These are phyloP conservation scores for Malus hybrid DNA, from an alignment of 331 rosid genomes.

Conservation along the genomic window DNA sequence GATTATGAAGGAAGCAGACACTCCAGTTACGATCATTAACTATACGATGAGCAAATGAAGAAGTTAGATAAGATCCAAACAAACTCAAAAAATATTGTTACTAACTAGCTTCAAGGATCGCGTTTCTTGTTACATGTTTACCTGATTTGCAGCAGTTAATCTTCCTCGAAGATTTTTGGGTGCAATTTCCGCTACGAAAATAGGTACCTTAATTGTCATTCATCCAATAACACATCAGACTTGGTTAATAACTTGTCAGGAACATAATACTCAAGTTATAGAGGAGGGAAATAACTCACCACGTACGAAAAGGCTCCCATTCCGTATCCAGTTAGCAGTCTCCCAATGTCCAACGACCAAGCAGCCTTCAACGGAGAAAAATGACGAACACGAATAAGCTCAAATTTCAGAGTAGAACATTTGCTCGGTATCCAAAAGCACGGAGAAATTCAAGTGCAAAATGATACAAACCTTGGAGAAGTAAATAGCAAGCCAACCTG, in stretches of 20 bases:
- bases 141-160: conserved; percentile 83
- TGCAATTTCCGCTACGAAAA: conserved; percentile 87
- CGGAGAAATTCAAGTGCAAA: not conserved
- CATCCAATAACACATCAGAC: not conserved
- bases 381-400: not conserved
- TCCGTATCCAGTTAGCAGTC: conserved; percentile 91
- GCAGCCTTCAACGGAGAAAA: conserved; percentile 39
- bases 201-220: conserved; percentile 50
- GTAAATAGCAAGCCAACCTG: conserved; percentile 80
- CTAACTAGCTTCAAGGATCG: not conserved
- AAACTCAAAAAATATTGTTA: not conserved
- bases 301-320: conserved; percentile 94
- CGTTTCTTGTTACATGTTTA: not conserved
- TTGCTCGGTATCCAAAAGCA: conserved; percentile 5
- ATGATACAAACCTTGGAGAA: conserved; percentile 51
- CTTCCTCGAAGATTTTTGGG: conserved; percentile 84
- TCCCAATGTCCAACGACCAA: conserved; percentile 65
- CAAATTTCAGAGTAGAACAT: not conserved
- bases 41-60: conserved; percentile 11
- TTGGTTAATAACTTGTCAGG: not conserved
- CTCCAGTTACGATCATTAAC: conserved; percentile 71
- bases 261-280: not conserved
- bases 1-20: conserved; percentile 67
- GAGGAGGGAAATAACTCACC: conserved; percentile 33
- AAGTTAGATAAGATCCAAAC: not conserved